Conservation (phyloP, 345 rosid species). For the Brassica cretica region DNA sequence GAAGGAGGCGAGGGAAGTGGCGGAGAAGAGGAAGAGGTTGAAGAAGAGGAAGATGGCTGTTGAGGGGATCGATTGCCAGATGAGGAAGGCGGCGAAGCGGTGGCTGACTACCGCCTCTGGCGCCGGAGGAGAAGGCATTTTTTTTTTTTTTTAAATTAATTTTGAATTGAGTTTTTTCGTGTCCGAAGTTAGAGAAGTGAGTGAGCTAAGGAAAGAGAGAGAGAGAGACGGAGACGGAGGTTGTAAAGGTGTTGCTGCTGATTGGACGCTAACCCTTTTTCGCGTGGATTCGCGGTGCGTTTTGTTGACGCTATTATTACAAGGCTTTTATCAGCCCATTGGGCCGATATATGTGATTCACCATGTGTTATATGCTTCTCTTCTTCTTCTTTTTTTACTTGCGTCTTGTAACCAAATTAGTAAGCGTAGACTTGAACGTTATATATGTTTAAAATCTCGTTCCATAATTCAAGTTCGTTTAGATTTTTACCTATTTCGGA, state of each 20-base stretch:
- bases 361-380: no score
- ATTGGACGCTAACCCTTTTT: background rate
- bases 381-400: no score
- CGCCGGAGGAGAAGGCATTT: conserved; percentile 34
- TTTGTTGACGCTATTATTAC: conserved; percentile 6
- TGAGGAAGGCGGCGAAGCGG: conserved; percentile 60
- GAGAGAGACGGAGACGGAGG: background rate
- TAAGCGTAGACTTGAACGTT: no score
- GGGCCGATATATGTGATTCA: background rate
- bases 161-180: conserved; percentile 22
- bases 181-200: conserved; percentile 13
- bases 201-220: background rate
- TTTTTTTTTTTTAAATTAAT: background rate
- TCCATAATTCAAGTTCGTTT: no score
- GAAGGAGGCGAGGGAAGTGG: conserved; percentile 25
- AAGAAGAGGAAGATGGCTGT: conserved; percentile 54
- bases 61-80: conserved; percentile 72
- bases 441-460: no score
- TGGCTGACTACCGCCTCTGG: conserved; percentile 51
- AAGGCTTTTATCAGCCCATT: conserved; percentile 21
- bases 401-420: no score
- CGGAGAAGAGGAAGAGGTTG: conserved; percentile 43
- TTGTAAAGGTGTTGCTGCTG: background rate
- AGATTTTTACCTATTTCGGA: background rate
- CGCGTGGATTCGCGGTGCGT: conserved; percentile 10